A percentile compares a stretch with the other conserved stretches of the same genome.
Evolutionary conservation across 2,329 filamentous ascomycete genomes (phyloP).

Genomic region (Aspergillus puulaauensis): DNA sequence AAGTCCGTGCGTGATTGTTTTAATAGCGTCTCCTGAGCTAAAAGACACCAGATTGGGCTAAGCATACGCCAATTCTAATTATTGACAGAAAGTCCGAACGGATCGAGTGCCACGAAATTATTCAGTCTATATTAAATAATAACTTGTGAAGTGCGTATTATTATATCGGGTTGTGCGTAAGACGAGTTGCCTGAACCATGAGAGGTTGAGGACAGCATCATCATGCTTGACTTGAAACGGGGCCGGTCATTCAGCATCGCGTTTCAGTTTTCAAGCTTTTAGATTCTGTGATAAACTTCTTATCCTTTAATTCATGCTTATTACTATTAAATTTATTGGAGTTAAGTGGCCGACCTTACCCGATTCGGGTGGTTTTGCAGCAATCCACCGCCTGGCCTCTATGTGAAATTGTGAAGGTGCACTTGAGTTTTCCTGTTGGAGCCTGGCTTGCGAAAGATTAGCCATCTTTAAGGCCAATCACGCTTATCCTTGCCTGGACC

Average conservation of each 20-base stretch:
- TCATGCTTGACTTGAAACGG: too few relatives aligned
- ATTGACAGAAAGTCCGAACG: too few relatives aligned
- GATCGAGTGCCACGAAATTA: too few relatives aligned
- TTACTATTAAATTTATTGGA: neutral
- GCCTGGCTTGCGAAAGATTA: neutral
- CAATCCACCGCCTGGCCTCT: neutral
- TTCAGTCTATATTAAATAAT: too few relatives aligned
- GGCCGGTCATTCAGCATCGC: neutral
- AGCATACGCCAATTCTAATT: neutral
- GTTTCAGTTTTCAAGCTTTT: neutral
- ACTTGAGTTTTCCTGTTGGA: neutral
- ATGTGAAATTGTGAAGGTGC: neutral
- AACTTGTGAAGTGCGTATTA: too few relatives aligned
- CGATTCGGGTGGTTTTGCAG: neutral
- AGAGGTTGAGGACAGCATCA: neutral
- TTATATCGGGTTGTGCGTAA: neutral
- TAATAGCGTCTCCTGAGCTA: neutral
- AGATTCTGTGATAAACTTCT: neutral
- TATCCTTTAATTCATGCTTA: neutral
- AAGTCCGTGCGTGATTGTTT: neutral
- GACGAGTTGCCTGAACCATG: neutral
- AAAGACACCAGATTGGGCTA: neutral
- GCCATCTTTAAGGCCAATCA: constrained; percentile 5
- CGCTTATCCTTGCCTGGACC: constrained; percentile 11
- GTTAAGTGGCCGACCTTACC: neutral